Evolutionary conservation across 768 basidiomycete species (phyloP).

Genomic region (Clitopilus passeckerianus): DNA sequence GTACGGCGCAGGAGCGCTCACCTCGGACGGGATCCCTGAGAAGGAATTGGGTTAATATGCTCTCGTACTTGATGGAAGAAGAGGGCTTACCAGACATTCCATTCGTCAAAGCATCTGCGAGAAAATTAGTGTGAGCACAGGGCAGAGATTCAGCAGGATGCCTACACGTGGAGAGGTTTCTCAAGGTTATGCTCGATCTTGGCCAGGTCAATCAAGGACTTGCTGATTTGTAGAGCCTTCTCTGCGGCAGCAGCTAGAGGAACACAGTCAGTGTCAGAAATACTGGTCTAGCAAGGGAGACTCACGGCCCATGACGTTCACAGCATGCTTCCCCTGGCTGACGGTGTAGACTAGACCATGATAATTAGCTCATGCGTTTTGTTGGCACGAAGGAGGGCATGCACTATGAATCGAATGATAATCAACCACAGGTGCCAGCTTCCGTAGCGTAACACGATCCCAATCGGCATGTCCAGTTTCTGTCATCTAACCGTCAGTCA

Average conservation of each 20-base stretch:
- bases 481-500: constrained; percentile 14
- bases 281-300: background rate
- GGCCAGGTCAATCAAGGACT: constrained; percentile 46
- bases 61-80: background rate
- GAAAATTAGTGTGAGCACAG: background rate
- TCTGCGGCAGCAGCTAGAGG: constrained; percentile 44
- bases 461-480: constrained; percentile 38
- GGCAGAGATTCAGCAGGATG: background rate
- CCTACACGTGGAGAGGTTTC: constrained; percentile 34
- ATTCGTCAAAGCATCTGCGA: constrained; percentile 46
- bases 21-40: constrained; percentile 39
- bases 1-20: constrained; percentile 8
- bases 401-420: constrained; percentile 43
- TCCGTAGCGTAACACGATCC: constrained; percentile 35
- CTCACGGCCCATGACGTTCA: constrained; percentile 50
- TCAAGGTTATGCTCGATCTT: constrained; percentile 31
- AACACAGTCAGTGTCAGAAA: background rate
- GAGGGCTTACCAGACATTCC: constrained; percentile 43
- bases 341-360: constrained; percentile 30
- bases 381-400: constrained; percentile 4
- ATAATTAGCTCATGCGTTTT: background rate
- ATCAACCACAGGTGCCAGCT: constrained; percentile 41
- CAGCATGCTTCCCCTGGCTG: constrained; percentile 38
- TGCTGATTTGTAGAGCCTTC: constrained; percentile 45
- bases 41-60: no score